These are phyloP conservation scores for Platanthera guangdongensis DNA, from an alignment of 106 monocot genomes.

Conservation along the genomic window DNA sequence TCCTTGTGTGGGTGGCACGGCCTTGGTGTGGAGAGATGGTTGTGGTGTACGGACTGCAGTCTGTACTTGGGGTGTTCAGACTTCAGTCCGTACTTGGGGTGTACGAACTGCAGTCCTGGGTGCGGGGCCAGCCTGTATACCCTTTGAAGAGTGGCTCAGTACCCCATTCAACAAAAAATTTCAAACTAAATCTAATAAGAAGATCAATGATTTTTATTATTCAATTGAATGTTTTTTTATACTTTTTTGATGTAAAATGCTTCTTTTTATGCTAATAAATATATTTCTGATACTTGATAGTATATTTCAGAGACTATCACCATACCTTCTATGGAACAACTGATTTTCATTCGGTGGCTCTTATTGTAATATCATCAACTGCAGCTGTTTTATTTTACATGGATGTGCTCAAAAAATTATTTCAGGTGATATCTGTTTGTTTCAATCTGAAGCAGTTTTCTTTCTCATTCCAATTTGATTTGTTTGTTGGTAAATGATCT, in stretches of 20 bases:
- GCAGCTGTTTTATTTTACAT: constrained; percentile 27
- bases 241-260: background rate
- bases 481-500: background rate
- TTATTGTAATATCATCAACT: constrained; percentile 21
- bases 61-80: too few relatives aligned
- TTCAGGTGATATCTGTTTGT: constrained; percentile 31
- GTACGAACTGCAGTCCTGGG: too few relatives aligned
- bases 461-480: background rate
- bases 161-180: background rate
- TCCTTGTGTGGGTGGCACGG: too few relatives aligned
- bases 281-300: constrained; percentile 7
- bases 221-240: background rate
- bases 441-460: background rate
- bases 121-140: too few relatives aligned
- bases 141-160: too few relatives aligned
- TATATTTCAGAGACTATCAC: constrained; percentile 43
- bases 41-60: too few relatives aligned
- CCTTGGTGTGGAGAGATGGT: too few relatives aligned
- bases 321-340: constrained; percentile 30
- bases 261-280: background rate
- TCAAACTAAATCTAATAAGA: background rate
- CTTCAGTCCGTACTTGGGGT: too few relatives aligned
- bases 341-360: constrained; percentile 30
- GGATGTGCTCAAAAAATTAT: constrained; percentile 41
- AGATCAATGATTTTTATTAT: background rate